Evolutionary conservation across 2,329 filamentous ascomycete species (phyloP).

Genomic region (Colletotrichum falcatum): DNA sequence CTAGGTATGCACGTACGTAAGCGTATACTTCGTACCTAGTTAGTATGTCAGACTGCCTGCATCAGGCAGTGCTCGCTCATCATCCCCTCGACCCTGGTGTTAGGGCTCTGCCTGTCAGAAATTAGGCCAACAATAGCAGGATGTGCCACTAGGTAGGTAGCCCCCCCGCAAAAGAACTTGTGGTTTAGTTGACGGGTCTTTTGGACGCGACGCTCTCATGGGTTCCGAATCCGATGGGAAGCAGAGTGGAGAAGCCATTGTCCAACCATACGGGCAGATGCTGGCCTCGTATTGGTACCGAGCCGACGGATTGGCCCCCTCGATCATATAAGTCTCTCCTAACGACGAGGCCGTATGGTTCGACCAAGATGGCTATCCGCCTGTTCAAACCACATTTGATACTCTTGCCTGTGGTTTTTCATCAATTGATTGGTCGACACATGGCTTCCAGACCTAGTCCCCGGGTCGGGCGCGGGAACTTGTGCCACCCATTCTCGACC

Average conservation of each 20-base stretch:
- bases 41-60: constrained; percentile 10
- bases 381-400: neutral
- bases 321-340: constrained; percentile 5
- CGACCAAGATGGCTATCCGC: neutral
- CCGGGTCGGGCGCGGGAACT: neutral
- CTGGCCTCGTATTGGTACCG: neutral
- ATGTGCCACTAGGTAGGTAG: too few species aligned
- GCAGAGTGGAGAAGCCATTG: neutral
- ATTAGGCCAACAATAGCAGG: neutral
- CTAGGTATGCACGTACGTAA: too few species aligned
- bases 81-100: constrained; percentile 20
- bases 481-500: neutral
- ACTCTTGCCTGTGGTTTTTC: neutral
- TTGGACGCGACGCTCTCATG: constrained; percentile 1
- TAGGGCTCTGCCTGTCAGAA: constrained; percentile 5
- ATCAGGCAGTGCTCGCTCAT: constrained; percentile 1
- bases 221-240: neutral
- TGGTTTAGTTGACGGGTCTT: constrained; percentile 1
- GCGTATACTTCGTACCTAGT: too few species aligned
- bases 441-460: neutral
- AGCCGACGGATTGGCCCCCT: constrained; percentile 6
- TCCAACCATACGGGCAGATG: neutral
- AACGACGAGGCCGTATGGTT: neutral
- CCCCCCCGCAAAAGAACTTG: constrained; percentile 24
- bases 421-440: neutral